Evolutionary conservation across 2,329 filamentous ascomycete species (phyloP).

Genomic region (Graphilbum ipis-grandicollis): DNA sequence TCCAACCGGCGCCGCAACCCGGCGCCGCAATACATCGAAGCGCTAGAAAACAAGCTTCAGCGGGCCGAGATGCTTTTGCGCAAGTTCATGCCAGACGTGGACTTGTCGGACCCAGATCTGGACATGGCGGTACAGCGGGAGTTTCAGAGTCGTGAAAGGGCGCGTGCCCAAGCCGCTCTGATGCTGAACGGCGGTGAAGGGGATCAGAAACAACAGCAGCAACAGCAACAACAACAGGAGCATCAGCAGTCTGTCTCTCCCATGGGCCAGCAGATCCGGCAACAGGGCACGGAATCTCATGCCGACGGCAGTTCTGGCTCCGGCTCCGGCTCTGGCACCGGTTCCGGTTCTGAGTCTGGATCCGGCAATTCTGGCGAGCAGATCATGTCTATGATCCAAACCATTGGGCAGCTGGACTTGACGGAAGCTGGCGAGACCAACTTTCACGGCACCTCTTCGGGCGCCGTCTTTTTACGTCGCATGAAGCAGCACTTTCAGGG

Average conservation of each 20-base stretch:
- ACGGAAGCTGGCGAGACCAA: conserved; percentile 88
- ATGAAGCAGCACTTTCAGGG: conserved; percentile 79
- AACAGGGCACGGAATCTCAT: background rate
- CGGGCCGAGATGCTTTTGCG: conserved; percentile 67
- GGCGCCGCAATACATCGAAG: conserved; percentile 83
- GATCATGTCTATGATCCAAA: conserved; percentile 87
- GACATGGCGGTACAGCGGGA: conserved; percentile 62
- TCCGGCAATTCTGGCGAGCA: conserved; percentile 2
- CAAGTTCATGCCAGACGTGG: conserved; percentile 66
- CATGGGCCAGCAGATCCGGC: conserved; percentile 16
- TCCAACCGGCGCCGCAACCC: conserved; percentile 84
- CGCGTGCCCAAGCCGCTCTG: conserved; percentile 26
- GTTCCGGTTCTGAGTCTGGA: background rate
- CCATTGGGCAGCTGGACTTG: conserved; percentile 76
- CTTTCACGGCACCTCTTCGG: conserved; percentile 87
- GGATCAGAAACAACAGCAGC: background rate
- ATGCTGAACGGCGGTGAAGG: conserved; percentile 15
- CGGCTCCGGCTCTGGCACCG: background rate
- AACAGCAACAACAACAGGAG: conserved; percentile 6
- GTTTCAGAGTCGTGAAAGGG: conserved; percentile 36
- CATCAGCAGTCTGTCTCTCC: no score
- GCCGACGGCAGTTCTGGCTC: no score
- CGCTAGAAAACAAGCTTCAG: conserved; percentile 65
- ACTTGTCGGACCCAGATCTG: conserved; percentile 69
- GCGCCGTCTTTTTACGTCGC: conserved; percentile 69